Conservation (phyloP, 2,329 filamentous ascomycete genomes). For the Paramyrothecium sp. region DNA sequence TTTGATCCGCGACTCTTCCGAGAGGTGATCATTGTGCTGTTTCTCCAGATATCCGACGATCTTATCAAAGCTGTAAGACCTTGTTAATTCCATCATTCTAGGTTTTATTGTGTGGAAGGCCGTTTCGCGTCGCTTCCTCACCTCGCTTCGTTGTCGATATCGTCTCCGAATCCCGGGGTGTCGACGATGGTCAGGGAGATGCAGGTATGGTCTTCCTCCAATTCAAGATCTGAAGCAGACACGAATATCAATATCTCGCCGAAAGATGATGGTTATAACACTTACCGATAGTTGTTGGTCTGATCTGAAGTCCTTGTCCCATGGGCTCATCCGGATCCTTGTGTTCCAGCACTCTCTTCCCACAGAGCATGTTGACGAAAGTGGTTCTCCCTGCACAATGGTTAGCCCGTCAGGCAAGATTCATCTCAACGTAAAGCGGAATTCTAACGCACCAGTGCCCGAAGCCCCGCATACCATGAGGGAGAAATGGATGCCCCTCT, state of each 20-base stretch:
- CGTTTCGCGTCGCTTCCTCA: constrained; percentile 38
- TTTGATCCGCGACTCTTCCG: constrained; percentile 99
- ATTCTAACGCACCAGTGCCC: constrained; percentile 75
- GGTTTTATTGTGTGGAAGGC: neutral
- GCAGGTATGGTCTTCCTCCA: constrained; percentile 97
- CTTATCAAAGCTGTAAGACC: constrained; percentile 74
- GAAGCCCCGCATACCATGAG: constrained; percentile 99
- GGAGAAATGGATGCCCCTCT: constrained; percentile 99
- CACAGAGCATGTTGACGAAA: constrained; percentile 99
- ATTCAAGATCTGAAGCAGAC: constrained; percentile 70
- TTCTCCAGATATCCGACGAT: constrained; percentile 98
- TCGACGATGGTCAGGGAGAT: constrained; percentile 98
- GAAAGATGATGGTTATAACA: constrained; percentile 4
- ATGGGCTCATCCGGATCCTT: constrained; percentile 91
- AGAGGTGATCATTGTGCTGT: constrained; percentile 99
- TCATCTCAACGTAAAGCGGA: neutral
- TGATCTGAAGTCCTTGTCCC: constrained; percentile 94
- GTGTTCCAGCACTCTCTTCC: constrained; percentile 84
- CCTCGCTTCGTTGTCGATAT: constrained; percentile 99
- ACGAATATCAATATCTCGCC: constrained; percentile 12
- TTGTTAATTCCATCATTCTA: neutral
- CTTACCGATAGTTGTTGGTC: constrained; percentile 92
- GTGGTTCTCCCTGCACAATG: constrained; percentile 77
- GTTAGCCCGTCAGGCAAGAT: constrained; percentile 12
- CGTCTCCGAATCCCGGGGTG: constrained; percentile 96